Evolutionary conservation across 441 rosid species (phyloP).

Genomic region (Rhodomyrtus psidioides): DNA sequence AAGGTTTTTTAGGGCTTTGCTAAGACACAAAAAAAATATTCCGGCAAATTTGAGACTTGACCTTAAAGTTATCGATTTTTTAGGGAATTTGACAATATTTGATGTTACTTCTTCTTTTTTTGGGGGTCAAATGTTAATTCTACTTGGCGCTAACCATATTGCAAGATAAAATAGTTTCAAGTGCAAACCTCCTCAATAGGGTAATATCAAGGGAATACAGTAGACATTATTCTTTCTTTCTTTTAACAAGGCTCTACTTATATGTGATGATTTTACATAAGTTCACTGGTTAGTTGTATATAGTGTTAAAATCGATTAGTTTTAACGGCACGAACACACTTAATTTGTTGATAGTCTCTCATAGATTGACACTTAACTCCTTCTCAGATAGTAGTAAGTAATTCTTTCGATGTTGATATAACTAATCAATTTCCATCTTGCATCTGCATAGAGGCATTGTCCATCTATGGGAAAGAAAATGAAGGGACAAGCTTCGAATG

Average conservation of each 20-base stretch:
- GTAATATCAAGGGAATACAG: not conserved
- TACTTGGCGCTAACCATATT: not conserved
- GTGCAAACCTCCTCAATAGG: not conserved
- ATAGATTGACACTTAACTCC: not conserved
- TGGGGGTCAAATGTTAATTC: not conserved
- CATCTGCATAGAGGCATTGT: not conserved
- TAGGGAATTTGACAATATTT: too few species aligned
- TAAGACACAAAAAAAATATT: too few species aligned
- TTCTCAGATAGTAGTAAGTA: not conserved
- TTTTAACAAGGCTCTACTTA: not conserved
- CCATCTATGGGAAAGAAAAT: not conserved
- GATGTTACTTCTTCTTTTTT: not conserved
- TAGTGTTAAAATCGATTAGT: not conserved
- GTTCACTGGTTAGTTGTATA: not conserved
- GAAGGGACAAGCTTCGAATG: not conserved
- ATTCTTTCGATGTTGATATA: not conserved
- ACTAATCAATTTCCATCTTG: not conserved
- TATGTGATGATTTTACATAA: not conserved
- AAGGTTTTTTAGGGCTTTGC: too few species aligned
- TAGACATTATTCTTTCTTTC: not conserved
- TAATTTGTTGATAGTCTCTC: not conserved
- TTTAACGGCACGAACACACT: not conserved
- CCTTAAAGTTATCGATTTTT: too few species aligned
- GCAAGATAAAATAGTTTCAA: not conserved
- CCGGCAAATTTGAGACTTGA: too few species aligned